A percentile compares a stretch with the other conserved stretches of the same genome.
Evolutionary conservation across 2,329 filamentous ascomycete genomes (phyloP).

Genomic region (Zasmidium citrigriseum): DNA sequence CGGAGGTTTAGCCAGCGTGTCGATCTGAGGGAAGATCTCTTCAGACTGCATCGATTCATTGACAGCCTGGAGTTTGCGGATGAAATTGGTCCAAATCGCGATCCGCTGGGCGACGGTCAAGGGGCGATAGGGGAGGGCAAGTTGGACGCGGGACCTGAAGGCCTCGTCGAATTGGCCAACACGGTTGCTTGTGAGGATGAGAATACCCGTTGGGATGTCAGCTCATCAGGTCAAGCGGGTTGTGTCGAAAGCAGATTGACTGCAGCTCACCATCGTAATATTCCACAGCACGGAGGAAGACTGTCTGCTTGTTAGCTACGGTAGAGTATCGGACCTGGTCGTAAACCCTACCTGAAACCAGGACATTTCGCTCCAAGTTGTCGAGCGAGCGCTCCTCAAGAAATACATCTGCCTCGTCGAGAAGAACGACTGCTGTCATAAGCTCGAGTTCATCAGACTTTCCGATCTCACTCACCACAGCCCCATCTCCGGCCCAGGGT

Average conservation of each 20-base stretch:
- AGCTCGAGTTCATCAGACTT: background rate
- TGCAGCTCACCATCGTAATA: background rate
- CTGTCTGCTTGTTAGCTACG: background rate
- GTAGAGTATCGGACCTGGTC: constrained; percentile 26
- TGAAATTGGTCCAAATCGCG: background rate
- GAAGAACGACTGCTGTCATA: constrained; percentile 48
- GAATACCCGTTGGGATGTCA: background rate
- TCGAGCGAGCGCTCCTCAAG: constrained; percentile 41
- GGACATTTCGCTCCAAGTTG: constrained; percentile 48
- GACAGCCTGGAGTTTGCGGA: background rate
- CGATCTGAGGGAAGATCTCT: background rate
- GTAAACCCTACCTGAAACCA: constrained; percentile 44
- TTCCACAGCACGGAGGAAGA: background rate
- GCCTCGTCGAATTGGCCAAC: background rate
- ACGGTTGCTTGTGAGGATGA: background rate
- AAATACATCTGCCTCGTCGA: constrained; percentile 55
- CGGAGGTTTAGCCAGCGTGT: background rate
- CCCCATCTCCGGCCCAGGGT: background rate
- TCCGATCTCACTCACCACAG: background rate
- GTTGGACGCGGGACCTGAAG: background rate
- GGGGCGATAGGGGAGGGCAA: background rate
- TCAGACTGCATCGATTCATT: background rate
- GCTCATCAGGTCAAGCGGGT: background rate
- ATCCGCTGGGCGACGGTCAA: background rate
- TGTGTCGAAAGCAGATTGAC: background rate